Base-by-base conservation (phyloP, 306 rosid species). In the Mimosa bimucronata region DNA sequence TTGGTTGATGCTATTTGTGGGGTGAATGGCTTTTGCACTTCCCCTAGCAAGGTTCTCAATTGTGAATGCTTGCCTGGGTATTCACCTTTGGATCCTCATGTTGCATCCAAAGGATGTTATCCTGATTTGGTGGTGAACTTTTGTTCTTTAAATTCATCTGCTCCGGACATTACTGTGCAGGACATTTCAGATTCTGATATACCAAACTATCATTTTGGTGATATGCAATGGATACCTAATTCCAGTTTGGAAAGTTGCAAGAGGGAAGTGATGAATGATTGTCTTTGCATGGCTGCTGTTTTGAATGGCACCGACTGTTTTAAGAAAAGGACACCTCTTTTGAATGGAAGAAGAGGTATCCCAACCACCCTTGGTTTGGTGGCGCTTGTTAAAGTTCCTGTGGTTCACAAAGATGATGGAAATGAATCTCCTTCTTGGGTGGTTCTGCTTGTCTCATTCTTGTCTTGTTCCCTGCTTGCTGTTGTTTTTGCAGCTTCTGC, bases 51-150 rank as follows among this genome's bases (percentile, higher is more conserved):
- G 9, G 46, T 13, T 3, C 44, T 62, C 45, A 73, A 4, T 21
- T 87, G 88, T 38, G 15, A n/a, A 10, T 87, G 86, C 30, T 82
- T 87, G 64, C 84, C 84, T 11, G 90, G 90, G 1, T 82, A 76
- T 74, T 41, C 37, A 28, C 81, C 77, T 1, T 77, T 58, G 1
- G 84, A 87, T 79, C 83, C 86, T 66, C 25, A 9, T 71, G 66
- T 6, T 31, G 86, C 88, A 25, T 84, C 83, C 48, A 87, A 79
- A 79, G 90, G 90, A 9, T 84, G 90, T 61, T 79, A 84, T 40
- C 84, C 83, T 7, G 14, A 44, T 4, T 10, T 67, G 61, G 79
- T 6, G 10, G 26, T 40, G 82, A 83, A 87, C 53, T 87, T 84
- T 28, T 87, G 90, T 73, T 42, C 79, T 23, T 1, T 66, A 53